Evolutionary conservation across 306 rosid genomes (phyloP).

Genomic region (Canavalia gladiata): DNA sequence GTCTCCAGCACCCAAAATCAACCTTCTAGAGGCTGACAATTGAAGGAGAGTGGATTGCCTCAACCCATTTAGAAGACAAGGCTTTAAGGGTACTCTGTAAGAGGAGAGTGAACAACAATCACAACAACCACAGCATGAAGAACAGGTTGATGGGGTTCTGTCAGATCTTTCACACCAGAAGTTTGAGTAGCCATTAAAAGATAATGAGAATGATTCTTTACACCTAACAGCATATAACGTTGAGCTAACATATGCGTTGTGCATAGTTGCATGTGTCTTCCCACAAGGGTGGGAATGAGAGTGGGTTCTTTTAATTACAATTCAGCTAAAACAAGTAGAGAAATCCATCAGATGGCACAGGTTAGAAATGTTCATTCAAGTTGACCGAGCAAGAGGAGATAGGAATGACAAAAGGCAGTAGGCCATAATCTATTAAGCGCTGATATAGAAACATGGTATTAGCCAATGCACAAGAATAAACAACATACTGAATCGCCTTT

Average conservation of each 20-base stretch:
- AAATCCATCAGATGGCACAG: conserved; percentile 37
- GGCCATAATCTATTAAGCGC: conserved; percentile 29
- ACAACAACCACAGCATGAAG: conserved; percentile 63
- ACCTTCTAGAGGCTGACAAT: conserved; percentile 74
- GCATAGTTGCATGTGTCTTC: conserved; percentile 54
- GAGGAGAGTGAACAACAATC: conserved; percentile 59
- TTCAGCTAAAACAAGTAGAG: conserved; percentile 44
- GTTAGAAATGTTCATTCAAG: conserved; percentile 39
- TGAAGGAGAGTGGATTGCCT: conserved; percentile 87
- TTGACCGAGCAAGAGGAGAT: conserved; percentile 20
- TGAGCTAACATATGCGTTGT: conserved; percentile 68
- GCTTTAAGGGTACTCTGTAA: conserved; percentile 54
- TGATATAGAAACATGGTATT: background rate
- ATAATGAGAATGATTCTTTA: conserved; percentile 63
- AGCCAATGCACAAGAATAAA: conserved; percentile 37
- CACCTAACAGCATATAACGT: conserved; percentile 63
- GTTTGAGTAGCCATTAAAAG: conserved; percentile 69
- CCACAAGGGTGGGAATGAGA: conserved; percentile 40
- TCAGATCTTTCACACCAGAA: conserved; percentile 64
- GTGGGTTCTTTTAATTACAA: conserved; percentile 43
- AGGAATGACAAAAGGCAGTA: conserved; percentile 6
- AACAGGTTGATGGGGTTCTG: conserved; percentile 55
- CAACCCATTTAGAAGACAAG: conserved; percentile 68
- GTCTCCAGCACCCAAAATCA: conserved; percentile 65
- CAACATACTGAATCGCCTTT: conserved; percentile 12